Percentiles rank a stretch among this genome's conserved stretches.
Evolutionary conservation across 306 rosid species (phyloP).

Genomic region (Lathyrus sativus): DNA sequence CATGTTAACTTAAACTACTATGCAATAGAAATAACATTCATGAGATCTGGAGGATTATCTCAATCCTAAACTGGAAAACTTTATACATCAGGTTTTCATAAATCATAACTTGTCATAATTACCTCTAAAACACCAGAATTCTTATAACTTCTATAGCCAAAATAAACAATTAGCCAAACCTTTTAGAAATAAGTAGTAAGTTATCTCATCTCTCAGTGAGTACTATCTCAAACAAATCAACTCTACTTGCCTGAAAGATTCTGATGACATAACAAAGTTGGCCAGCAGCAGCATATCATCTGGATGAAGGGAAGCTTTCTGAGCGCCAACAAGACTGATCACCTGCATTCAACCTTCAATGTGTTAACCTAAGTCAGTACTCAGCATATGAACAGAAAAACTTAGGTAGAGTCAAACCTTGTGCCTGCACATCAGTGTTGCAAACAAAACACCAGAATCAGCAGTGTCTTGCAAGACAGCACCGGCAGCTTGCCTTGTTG

Average conservation of each 20-base stretch:
- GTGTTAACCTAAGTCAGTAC: conserved; percentile 35
- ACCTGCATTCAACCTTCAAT: conserved; percentile 66
- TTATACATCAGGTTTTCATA: neutral
- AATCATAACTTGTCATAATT: conserved; percentile 11
- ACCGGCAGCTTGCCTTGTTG: conserved; percentile 94
- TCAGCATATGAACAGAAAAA: conserved; percentile 2
- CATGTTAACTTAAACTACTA: conserved; percentile 2
- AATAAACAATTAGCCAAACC: conserved; percentile 26
- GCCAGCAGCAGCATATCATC: conserved; percentile 92
- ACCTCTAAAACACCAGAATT: conserved; percentile 25
- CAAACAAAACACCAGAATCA: conserved; percentile 92
- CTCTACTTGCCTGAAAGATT: conserved; percentile 87
- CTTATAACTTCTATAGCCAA: conserved; percentile 16
- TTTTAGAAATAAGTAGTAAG: conserved; percentile 18
- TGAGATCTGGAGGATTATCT: conserved; percentile 1
- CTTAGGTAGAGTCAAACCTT: conserved; percentile 54
- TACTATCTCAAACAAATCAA: conserved; percentile 30
- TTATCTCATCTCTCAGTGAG: conserved; percentile 3
- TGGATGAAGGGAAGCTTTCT: conserved; percentile 97
- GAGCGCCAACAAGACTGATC: conserved; percentile 95
- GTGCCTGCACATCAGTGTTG: conserved; percentile 94
- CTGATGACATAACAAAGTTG: conserved; percentile 92
- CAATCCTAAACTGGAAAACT: neutral
- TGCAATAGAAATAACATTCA: neutral
- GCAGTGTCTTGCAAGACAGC: conserved; percentile 94